Base-by-base conservation (phyloP, 257 asterid genomes). In the Nicotiana tabacum region DNA sequence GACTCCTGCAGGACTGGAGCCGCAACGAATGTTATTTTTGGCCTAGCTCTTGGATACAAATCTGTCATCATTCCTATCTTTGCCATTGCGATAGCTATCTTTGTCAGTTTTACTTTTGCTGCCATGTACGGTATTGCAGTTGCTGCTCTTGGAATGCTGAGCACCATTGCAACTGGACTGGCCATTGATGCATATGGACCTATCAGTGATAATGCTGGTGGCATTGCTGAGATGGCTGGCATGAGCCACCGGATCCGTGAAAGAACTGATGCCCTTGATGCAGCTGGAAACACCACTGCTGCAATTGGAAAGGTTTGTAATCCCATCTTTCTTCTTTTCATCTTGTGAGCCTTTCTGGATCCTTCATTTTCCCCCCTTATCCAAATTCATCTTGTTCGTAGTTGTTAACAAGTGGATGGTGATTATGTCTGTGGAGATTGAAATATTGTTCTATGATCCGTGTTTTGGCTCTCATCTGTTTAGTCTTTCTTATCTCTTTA, bases 1-100 rank as follows among this genome's bases (percentile, higher is more conserved):
- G 98, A 94, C 87, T 94, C 98, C 85, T 94, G 98, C 93, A 89
- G 97, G 89, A 94, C 98, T 83, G 98, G 98, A 35, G 98, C 98
- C 83, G 98, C 98, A 2, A 94, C 98, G 29, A 94, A 94, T 83
- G 97, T 94, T 58, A 94, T 94, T 65, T 94, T 94, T 77, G 98
- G 98, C 82, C 98, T 94, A 55, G 98, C 98, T 66, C 87, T 94
- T 89, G 98, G 98, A 84, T 94, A 94, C 88, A 93, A 94, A 88
- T 94, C 98, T 4, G 98, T 94, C 84, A 94, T 94, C 39, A 93
- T 94, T 86, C 98, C 98, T 17, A 94, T 94, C 66, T 94, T 94
- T 55, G 97, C 97, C 30, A 94, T 94, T 77, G 97, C 98, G 37
- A 72, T 92, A 30, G 89, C 97, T 84, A 94, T 94, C 66, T 94